Evolutionary conservation across 495 filamentous ascomycete genomes (phyloP).

Genomic region (Niebla homalea): DNA sequence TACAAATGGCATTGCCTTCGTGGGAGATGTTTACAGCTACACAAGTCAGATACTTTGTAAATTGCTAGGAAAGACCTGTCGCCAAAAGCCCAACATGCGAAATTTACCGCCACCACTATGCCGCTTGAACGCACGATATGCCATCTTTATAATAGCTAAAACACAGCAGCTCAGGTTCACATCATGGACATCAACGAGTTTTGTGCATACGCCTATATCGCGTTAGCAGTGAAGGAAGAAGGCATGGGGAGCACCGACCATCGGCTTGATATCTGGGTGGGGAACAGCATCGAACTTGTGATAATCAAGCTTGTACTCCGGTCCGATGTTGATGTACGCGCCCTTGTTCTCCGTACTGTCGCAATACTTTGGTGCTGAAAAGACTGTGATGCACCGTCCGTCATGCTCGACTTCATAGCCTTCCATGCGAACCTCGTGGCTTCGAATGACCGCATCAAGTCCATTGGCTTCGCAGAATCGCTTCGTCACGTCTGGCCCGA

Average conservation of each 20-base stretch:
- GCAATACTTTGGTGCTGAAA: constrained; percentile 96
- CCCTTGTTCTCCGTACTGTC: constrained; percentile 96
- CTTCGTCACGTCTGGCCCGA: constrained; percentile 94
- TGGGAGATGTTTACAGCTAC: too few species aligned
- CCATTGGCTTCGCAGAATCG: constrained; percentile 94
- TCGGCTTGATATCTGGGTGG: constrained; percentile 87
- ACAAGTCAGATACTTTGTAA: too few species aligned
- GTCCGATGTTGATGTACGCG: constrained; percentile 93
- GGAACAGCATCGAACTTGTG: constrained; percentile 91
- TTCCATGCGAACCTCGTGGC: constrained; percentile 95
- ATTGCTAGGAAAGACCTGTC: background rate
- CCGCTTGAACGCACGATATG: constrained; percentile 5
- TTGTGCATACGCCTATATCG: constrained; percentile 59
- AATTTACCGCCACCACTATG: background rate
- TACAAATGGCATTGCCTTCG: too few species aligned
- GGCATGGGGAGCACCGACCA: constrained; percentile 44
- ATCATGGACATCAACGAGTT: constrained; percentile 62
- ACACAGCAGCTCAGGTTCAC: constrained; percentile 18
- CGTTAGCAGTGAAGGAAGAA: constrained; percentile 18
- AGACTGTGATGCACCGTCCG: constrained; percentile 96
- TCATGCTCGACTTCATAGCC: constrained; percentile 97
- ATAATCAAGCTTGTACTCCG: constrained; percentile 81
- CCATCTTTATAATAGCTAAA: background rate
- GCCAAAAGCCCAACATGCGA: background rate
- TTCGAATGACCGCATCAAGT: constrained; percentile 86